Percentiles rank a stretch among this genome's conserved stretches.
phyloP scores from a whole-genome alignment of 2,329 filamentous ascomycete species.

The Neurospora crassa region DNA sequence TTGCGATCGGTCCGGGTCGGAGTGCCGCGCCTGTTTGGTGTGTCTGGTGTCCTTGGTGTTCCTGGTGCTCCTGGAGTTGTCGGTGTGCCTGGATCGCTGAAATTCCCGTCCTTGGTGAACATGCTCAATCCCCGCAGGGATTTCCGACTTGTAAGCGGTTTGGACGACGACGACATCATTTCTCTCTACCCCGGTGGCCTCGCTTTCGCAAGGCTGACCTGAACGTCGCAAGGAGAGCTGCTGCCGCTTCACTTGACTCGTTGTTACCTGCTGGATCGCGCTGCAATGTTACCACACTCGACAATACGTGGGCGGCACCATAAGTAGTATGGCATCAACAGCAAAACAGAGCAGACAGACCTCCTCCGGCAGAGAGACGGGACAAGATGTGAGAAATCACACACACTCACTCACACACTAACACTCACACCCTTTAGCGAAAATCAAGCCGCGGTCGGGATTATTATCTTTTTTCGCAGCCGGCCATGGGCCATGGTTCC shows the following conservation, averaged over 20 bases:
- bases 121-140: background rate
- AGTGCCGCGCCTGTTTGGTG: background rate
- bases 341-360: background rate
- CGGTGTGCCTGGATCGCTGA: background rate
- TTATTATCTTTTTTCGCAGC: slow-evolving; percentile 14
- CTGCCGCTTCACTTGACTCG: background rate
- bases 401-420: background rate
- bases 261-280: background rate
- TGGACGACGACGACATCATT: background rate
- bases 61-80: background rate
- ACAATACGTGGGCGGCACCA: background rate
- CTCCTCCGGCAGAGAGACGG: slow-evolving; percentile 4
- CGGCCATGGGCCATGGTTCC: background rate
- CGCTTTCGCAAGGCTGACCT: background rate
- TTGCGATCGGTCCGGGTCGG: background rate
- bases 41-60: background rate
- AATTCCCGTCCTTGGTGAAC: background rate
- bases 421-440: slow-evolving; percentile 1
- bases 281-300: background rate
- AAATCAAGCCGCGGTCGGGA: slow-evolving; percentile 11
- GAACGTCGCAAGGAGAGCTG: background rate
- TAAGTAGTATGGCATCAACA: background rate
- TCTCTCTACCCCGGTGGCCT: background rate
- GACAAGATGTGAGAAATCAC: background rate
- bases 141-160: background rate